A percentile compares a stretch with the other conserved stretches of the same genome.
Conservation (phyloP, 192 early-diverging fungal genomes). For the Backusella parvicylindrica region DNA sequence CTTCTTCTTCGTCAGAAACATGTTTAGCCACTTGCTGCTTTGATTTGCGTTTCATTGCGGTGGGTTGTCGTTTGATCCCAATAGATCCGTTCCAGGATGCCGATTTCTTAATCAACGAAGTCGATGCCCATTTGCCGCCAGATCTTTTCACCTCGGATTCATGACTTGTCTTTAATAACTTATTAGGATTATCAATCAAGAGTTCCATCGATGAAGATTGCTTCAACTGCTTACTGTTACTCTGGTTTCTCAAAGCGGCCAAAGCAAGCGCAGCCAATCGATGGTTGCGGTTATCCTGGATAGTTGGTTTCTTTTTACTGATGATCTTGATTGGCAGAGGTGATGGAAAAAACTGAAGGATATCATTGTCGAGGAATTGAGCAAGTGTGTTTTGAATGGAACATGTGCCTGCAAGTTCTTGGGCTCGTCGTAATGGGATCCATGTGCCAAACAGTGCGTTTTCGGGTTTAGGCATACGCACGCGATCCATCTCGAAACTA, state of each 20-base stretch:
- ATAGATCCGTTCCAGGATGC: not conserved
- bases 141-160: not conserved
- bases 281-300: not conserved
- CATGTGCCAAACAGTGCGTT: conserved; percentile 85
- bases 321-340: conserved; percentile 47
- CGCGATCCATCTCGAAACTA: conserved; percentile 79
- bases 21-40: conserved; percentile 1
- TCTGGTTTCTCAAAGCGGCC: not conserved
- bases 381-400: conserved; percentile 74
- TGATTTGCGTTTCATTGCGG: not conserved
- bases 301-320: not conserved
- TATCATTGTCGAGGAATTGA: conserved; percentile 74
- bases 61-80: not conserved
- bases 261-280: not conserved
- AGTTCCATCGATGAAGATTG: not conserved
- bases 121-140: not conserved
- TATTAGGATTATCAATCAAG: not conserved
- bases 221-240: not conserved
- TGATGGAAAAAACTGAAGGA: conserved; percentile 62
- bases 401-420: conserved; percentile 78
- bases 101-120: not conserved
- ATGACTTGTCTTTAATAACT: not conserved
- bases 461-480: conserved; percentile 67
- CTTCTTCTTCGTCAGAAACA: conserved; percentile 39
- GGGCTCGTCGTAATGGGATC: conserved; percentile 85